phyloP scores from a whole-genome alignment of 2,329 filamentous ascomycete species.

The Akanthomyces lecanii region DNA sequence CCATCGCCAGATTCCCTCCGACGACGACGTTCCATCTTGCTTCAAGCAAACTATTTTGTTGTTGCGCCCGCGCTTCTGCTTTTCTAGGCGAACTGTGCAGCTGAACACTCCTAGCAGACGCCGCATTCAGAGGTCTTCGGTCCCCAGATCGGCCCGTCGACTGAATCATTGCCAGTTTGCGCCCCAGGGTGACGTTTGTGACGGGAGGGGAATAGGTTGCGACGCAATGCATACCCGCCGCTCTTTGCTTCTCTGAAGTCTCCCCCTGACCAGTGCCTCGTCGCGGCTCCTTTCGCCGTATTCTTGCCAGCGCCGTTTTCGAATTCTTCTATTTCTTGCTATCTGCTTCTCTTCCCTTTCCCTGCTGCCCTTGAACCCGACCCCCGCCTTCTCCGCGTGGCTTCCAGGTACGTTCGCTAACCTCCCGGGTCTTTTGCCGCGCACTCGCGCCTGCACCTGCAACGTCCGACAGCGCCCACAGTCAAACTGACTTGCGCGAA shows the following conservation, averaged over 20 bases:
- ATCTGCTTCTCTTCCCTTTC: neutral
- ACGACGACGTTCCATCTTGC: neutral
- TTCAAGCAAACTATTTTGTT: neutral
- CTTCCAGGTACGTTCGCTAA: slow-evolving; percentile 5
- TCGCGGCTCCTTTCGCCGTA: neutral
- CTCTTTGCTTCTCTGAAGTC: slow-evolving; percentile 1
- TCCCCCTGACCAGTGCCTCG: neutral
- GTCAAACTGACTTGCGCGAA: neutral
- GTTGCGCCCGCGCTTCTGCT: slow-evolving; percentile 6
- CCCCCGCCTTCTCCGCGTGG: slow-evolving; percentile 7
- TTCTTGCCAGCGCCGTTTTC: slow-evolving; percentile 7
- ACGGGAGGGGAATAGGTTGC: slow-evolving; percentile 15
- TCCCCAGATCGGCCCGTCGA: too few relatives aligned
- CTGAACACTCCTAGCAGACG: neutral
- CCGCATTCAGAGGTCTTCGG: neutral
- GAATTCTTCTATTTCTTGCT: neutral
- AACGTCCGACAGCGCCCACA: neutral
- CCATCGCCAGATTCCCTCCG: slow-evolving; percentile 12
- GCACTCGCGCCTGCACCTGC: slow-evolving; percentile 14
- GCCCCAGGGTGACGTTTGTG: neutral
- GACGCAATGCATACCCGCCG: slow-evolving; percentile 11
- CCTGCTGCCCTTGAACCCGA: neutral
- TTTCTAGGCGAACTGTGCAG: neutral
- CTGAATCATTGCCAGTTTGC: neutral
- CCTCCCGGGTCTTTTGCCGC: neutral